phyloP scores from a whole-genome alignment of 352 stramenopile genomes.

The Phytopythium litorale region DNA sequence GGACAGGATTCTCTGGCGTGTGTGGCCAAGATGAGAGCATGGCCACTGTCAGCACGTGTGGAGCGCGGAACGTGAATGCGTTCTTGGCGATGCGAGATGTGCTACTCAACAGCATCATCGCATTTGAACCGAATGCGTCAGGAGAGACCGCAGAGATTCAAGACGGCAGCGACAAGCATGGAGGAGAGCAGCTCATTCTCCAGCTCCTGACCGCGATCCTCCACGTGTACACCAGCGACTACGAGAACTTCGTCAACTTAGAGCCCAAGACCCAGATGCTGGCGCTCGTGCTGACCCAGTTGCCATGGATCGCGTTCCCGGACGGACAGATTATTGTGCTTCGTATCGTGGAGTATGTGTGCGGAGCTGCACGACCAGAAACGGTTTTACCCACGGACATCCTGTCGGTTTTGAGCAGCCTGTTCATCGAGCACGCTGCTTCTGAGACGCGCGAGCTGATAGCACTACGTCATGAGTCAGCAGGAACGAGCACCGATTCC shows the following conservation, averaged over 20 bases:
- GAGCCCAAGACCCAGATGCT: conserved; percentile 69
- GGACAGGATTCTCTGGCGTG: conserved; percentile 33
- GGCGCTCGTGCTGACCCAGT: conserved; percentile 61
- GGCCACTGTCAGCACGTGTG: conserved; percentile 35
- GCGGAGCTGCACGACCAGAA: conserved; percentile 42
- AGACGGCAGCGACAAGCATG: neutral
- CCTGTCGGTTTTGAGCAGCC: conserved; percentile 54
- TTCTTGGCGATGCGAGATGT: conserved; percentile 66
- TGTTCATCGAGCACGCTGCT: conserved; percentile 48
- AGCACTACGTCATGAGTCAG: neutral
- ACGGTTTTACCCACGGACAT: conserved; percentile 47
- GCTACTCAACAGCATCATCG: conserved; percentile 45
- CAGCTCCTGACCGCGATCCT: conserved; percentile 62
- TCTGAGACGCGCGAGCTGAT: conserved; percentile 20
- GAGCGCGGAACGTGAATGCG: conserved; percentile 56
- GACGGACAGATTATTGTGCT: conserved; percentile 68
- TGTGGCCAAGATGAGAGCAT: conserved; percentile 34
- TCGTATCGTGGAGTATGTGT: conserved; percentile 76
- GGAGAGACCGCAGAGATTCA: conserved; percentile 2
- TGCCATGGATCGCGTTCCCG: conserved; percentile 48
- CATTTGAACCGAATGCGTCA: conserved; percentile 11
- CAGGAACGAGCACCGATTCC: neutral
- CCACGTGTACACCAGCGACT: conserved; percentile 69
- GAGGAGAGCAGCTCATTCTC: conserved; percentile 45
- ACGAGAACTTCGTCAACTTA: conserved; percentile 67